Evolutionary conservation across 768 basidiomycete genomes (phyloP).

Genomic region (Galerina sulciceps): DNA sequence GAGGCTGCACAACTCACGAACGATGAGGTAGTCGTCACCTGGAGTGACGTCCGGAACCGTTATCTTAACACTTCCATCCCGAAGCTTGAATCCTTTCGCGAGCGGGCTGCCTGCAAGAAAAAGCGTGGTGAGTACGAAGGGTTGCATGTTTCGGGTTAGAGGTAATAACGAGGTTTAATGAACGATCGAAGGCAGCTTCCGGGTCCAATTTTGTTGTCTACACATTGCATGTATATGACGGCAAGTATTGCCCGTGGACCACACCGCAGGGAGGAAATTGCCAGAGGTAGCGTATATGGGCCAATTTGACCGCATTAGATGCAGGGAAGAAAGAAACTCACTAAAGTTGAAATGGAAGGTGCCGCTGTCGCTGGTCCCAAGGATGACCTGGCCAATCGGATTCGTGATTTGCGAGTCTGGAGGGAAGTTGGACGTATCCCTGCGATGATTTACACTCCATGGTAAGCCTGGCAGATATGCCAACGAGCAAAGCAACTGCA

Average conservation of each 20-base stretch:
- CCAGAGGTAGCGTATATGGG: not conserved
- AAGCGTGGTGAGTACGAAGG: conserved; percentile 7
- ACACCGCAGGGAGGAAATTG: not conserved
- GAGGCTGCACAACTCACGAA: conserved; percentile 49
- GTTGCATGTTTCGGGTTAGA: not conserved
- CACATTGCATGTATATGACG: not conserved
- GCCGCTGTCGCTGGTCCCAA: conserved; percentile 50
- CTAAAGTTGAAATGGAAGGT: conserved; percentile 60
- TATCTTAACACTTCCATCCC: conserved; percentile 49
- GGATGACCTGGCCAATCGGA: conserved; percentile 49
- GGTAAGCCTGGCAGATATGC: not conserved
- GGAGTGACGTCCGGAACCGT: conserved; percentile 53
- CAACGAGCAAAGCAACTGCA: not conserved
- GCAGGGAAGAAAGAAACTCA: conserved; percentile 29
- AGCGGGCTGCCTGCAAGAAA: conserved; percentile 55
- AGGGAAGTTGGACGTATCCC: conserved; percentile 56
- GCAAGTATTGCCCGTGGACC: not conserved
- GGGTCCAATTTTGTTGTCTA: no score
- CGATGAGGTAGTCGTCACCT: conserved; percentile 59
- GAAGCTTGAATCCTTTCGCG: conserved; percentile 57
- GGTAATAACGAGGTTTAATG: no score
- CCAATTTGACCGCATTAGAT: not conserved
- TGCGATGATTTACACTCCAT: conserved; percentile 19
- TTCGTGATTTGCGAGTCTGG: conserved; percentile 50
- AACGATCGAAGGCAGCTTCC: no score